These are phyloP conservation scores for Xylariaceae sp. DNA, from an alignment of 2,329 filamentous ascomycete genomes.

Conservation along the genomic window DNA sequence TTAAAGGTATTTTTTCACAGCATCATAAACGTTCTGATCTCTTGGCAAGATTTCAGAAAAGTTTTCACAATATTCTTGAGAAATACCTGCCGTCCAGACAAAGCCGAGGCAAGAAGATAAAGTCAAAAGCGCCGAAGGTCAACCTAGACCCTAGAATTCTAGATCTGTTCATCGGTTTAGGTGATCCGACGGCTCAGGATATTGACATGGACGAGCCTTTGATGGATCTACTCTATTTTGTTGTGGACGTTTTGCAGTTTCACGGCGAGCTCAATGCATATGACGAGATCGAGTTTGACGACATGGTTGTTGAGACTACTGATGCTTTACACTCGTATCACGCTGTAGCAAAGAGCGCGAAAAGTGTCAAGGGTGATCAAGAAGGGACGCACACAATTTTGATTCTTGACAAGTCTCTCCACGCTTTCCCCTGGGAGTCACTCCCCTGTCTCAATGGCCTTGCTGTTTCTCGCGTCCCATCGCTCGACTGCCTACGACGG, in stretches of 20 bases:
- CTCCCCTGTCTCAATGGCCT: constrained; percentile 76
- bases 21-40: constrained; percentile 59
- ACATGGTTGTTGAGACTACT: constrained; percentile 81
- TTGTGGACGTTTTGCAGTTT: constrained; percentile 94
- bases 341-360: constrained; percentile 39
- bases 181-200: constrained; percentile 63
- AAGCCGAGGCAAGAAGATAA: constrained; percentile 52
- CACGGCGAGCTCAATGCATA: constrained; percentile 95
- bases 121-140: constrained; percentile 38
- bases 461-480: constrained; percentile 84
- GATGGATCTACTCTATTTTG: constrained; percentile 92
- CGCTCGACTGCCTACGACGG: constrained; percentile 74
- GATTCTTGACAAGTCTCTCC: constrained; percentile 85
- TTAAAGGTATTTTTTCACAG: constrained; percentile 88
- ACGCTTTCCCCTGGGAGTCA: constrained; percentile 94
- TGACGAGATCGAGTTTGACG: constrained; percentile 94
- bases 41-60: constrained; percentile 70
- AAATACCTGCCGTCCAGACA: constrained; percentile 81
- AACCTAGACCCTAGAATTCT: constrained; percentile 62
- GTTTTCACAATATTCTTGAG: constrained; percentile 75
- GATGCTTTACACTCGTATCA: constrained; percentile 83
- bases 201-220: constrained; percentile 80
- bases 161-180: constrained; percentile 84
- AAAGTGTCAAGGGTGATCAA: constrained; percentile 32
- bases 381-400: constrained; percentile 70